Percentiles rank a stretch among this genome's conserved stretches.
Evolutionary conservation across 2,329 filamentous ascomycete species (phyloP).

Genomic region (Aspergillus sojae): DNA sequence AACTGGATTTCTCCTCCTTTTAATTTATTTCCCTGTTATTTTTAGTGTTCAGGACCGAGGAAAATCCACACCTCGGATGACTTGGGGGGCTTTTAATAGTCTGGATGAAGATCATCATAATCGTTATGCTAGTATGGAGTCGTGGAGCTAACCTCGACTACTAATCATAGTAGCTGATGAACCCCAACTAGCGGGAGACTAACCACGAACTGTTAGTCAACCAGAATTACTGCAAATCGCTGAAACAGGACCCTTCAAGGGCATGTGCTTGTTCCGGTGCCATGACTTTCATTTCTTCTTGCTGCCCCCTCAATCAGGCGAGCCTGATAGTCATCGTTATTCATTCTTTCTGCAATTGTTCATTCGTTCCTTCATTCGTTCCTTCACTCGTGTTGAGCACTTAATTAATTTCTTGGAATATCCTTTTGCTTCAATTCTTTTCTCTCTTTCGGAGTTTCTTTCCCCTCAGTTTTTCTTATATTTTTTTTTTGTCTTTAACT

Average conservation of each 20-base stretch:
- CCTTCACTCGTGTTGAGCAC: slow-evolving; percentile 3
- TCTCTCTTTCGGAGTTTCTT: slow-evolving; percentile 2
- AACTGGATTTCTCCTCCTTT: background rate
- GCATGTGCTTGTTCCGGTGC: background rate
- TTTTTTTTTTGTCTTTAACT: no score
- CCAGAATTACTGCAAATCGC: background rate
- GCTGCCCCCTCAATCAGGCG: slow-evolving; percentile 4
- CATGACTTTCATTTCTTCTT: background rate
- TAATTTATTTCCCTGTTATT: slow-evolving; percentile 4
- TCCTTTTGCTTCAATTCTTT: slow-evolving; percentile 6
- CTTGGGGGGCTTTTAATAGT: background rate
- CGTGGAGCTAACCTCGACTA: background rate
- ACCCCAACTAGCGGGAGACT: background rate
- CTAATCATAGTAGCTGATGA: slow-evolving; percentile 1
- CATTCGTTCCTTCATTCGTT: background rate
- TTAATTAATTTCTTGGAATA: background rate
- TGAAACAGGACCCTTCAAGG: slow-evolving; percentile 1
- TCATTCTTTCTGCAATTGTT: background rate
- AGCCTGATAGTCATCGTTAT: background rate
- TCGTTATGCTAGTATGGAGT: background rate
- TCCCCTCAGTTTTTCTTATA: slow-evolving; percentile 1
- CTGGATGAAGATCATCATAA: slow-evolving; percentile 2
- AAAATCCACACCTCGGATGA: background rate
- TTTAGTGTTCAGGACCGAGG: background rate
- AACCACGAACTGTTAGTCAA: slow-evolving; percentile 1